These are phyloP conservation scores for Onygenales sp. DNA, from an alignment of 2,329 filamentous ascomycete species.

Conservation along the genomic window DNA sequence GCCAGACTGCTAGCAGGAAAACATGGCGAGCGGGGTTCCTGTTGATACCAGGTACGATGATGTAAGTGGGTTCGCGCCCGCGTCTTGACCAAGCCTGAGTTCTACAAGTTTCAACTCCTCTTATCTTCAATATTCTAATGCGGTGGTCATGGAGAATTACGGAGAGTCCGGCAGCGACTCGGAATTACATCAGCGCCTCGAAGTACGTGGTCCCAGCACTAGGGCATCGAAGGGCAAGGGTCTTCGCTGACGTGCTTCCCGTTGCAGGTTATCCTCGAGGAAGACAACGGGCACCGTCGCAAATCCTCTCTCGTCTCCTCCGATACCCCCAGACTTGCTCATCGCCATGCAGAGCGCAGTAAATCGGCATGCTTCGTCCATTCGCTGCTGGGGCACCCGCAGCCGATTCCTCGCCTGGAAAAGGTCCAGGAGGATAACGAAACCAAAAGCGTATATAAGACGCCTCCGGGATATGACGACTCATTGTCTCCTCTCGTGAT, in stretches of 20 bases:
- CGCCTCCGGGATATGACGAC: slow-evolving; percentile 9
- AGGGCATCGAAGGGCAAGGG: background rate
- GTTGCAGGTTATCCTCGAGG: slow-evolving; percentile 34
- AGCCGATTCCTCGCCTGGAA: background rate
- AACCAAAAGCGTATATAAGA: slow-evolving; percentile 13
- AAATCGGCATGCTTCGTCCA: slow-evolving; percentile 54
- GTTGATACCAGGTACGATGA: background rate
- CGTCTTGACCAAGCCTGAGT: background rate
- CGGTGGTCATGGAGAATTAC: slow-evolving; percentile 14
- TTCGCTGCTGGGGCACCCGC: slow-evolving; percentile 39
- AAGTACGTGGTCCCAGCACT: slow-evolving; percentile 17
- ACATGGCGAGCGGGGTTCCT: slow-evolving; percentile 2
- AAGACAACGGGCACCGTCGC: slow-evolving; percentile 42
- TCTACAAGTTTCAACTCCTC: background rate
- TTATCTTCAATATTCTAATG: background rate
- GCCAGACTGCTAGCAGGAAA: too few species aligned
- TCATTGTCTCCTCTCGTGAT: slow-evolving; percentile 31
- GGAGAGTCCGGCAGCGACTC: slow-evolving; percentile 25
- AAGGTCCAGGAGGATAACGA: slow-evolving; percentile 14
- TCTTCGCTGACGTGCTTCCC: background rate
- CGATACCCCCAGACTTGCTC: slow-evolving; percentile 30
- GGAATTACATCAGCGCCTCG: slow-evolving; percentile 23
- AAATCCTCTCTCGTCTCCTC: slow-evolving; percentile 49
- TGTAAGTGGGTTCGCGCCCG: background rate
- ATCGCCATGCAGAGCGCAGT: slow-evolving; percentile 22